Percentiles rank a stretch among this genome's conserved stretches.
Conservation (phyloP, 495 filamentous ascomycete species). For the Pyronema domesticum region DNA sequence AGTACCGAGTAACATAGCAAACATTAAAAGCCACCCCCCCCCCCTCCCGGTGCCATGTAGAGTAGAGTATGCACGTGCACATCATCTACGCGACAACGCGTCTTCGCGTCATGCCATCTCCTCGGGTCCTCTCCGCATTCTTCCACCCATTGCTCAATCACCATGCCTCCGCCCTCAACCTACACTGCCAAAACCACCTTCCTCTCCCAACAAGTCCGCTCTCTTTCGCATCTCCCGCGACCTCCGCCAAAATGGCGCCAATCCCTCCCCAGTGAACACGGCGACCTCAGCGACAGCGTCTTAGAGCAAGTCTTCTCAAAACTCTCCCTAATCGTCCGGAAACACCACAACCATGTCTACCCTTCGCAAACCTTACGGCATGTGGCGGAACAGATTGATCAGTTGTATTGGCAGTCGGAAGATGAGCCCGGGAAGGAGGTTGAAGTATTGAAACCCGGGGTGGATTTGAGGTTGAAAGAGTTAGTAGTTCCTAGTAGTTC, state of each 20-base stretch:
- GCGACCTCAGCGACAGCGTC: constrained; percentile 34
- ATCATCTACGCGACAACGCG: no score
- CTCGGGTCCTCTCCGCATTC: background rate
- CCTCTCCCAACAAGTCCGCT: constrained; percentile 42
- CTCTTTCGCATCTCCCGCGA: constrained; percentile 38
- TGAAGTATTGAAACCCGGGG: constrained; percentile 19
- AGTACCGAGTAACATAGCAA: no score
- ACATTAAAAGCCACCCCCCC: no score
- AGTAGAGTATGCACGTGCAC: no score
- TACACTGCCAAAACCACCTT: constrained; percentile 47
- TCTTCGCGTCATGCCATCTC: no score
- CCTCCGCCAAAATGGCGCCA: constrained; percentile 42
- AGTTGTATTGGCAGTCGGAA: constrained; percentile 44
- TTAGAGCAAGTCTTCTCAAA: constrained; percentile 40
- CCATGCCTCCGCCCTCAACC: constrained; percentile 30
- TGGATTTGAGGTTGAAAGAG: constrained; percentile 26
- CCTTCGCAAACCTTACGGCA: constrained; percentile 57
- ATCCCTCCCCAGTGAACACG: constrained; percentile 29
- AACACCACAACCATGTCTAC: constrained; percentile 56
- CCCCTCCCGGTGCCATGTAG: no score
- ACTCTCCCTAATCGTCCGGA: constrained; percentile 46
- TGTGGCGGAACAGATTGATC: constrained; percentile 66
- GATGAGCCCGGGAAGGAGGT: constrained; percentile 31
- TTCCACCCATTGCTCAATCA: constrained; percentile 1
- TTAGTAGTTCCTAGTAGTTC: background rate